Evolutionary conservation across 2,329 filamentous ascomycete genomes (phyloP).

Genomic region (Ceratocystis colombiana): DNA sequence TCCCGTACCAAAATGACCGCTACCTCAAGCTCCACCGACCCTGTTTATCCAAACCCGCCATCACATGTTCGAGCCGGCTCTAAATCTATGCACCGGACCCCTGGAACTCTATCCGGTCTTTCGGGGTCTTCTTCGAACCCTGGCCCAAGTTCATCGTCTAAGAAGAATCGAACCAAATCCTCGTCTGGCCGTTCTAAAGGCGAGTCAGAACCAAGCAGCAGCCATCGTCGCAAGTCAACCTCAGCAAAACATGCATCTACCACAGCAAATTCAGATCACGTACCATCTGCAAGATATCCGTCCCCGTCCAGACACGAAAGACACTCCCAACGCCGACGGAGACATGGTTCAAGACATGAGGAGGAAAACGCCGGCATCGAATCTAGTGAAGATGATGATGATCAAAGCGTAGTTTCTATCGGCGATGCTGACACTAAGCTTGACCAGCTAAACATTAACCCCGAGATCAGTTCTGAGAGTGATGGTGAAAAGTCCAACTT

Average conservation of each 20-base stretch:
- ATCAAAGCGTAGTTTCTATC: neutral
- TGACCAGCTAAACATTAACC: neutral
- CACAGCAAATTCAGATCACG: neutral
- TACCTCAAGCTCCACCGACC: neutral
- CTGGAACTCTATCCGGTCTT: neutral
- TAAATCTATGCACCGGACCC: constrained; percentile 11
- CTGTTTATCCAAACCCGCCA: neutral
- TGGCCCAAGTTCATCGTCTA: neutral
- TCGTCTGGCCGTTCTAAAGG: constrained; percentile 17
- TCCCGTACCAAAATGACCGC: constrained; percentile 18
- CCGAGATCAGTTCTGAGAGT: constrained; percentile 7
- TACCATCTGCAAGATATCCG: neutral
- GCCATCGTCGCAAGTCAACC: constrained; percentile 16
- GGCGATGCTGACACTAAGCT: neutral
- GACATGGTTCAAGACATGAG: constrained; percentile 3
- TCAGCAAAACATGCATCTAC: constrained; percentile 12
- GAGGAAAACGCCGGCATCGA: constrained; percentile 1
- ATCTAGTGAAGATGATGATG: neutral
- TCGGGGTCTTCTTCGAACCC: neutral
- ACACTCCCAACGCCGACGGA: constrained; percentile 2
- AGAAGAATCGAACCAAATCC: constrained; percentile 13
- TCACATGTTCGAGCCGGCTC: constrained; percentile 6
- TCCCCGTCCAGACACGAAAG: constrained; percentile 3
- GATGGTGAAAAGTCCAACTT: neutral
- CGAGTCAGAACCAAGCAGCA: constrained; percentile 11